These are phyloP conservation scores for Coniosporium tulheliwenetii DNA, from an alignment of 2,329 filamentous ascomycete genomes.

Conservation along the genomic window DNA sequence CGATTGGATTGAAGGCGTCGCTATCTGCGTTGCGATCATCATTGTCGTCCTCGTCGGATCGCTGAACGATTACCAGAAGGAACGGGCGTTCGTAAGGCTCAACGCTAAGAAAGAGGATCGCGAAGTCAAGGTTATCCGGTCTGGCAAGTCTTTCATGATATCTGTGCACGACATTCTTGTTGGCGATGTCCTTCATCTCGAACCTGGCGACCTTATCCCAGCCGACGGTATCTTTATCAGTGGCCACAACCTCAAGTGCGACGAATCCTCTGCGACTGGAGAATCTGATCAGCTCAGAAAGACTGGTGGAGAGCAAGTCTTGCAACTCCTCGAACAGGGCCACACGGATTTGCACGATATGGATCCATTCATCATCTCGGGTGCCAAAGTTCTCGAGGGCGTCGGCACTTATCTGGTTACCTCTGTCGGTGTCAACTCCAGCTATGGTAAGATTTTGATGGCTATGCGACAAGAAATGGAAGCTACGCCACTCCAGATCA, in stretches of 20 bases:
- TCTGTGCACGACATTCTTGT: constrained; percentile 52
- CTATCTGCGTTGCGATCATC: constrained; percentile 48
- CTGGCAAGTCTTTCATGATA: constrained; percentile 47
- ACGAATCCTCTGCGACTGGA: constrained; percentile 59
- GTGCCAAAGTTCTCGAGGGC: constrained; percentile 39
- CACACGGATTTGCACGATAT: constrained; percentile 35
- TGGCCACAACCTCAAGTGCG: constrained; percentile 52
- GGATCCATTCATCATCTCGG: constrained; percentile 49
- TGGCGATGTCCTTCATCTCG: constrained; percentile 53
- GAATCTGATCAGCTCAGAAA: constrained; percentile 62
- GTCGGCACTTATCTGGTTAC: constrained; percentile 39
- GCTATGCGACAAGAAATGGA: constrained; percentile 37
- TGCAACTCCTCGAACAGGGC: constrained; percentile 36
- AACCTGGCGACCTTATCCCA: constrained; percentile 54
- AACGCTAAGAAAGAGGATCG: constrained; percentile 48
- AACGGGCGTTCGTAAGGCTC: constrained; percentile 47
- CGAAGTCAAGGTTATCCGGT: constrained; percentile 50
- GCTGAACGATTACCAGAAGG: constrained; percentile 53
- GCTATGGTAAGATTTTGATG: constrained; percentile 41
- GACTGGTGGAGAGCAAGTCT: constrained; percentile 42
- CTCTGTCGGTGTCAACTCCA: constrained; percentile 38
- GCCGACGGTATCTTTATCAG: constrained; percentile 55
- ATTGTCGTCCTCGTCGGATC: constrained; percentile 50
- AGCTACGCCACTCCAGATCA: constrained; percentile 38
- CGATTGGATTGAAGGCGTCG: constrained; percentile 54